Conservation (phyloP, 129 eudicot species). For the Deinandra increscens region DNA sequence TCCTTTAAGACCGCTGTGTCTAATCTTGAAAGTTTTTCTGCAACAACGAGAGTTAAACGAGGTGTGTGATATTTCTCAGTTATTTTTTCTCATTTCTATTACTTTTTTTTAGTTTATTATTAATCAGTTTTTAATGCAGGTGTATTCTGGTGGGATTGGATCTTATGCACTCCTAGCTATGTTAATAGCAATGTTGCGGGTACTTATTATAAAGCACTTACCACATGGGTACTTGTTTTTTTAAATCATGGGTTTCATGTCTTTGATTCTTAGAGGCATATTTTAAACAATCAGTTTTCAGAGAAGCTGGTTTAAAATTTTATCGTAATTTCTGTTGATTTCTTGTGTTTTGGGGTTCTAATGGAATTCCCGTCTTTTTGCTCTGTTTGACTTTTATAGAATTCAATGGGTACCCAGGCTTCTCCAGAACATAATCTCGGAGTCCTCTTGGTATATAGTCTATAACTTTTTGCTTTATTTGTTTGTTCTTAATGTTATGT, state of each 20-base stretch:
- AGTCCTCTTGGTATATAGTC: slow-evolving; percentile 60
- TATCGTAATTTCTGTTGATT: neutral
- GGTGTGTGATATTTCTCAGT: slow-evolving; percentile 37
- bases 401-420: slow-evolving; percentile 45
- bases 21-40: slow-evolving; percentile 84
- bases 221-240: slow-evolving; percentile 30
- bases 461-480: neutral
- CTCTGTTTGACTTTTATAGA: slow-evolving; percentile 36
- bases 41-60: slow-evolving; percentile 95
- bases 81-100: neutral
- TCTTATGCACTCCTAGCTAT: slow-evolving; percentile 91
- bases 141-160: slow-evolving; percentile 96
- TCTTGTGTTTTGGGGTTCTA: neutral
- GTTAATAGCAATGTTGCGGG: slow-evolving; percentile 97
- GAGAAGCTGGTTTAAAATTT: slow-evolving; percentile 1
- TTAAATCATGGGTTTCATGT: slow-evolving; percentile 8
- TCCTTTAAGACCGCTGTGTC: slow-evolving; percentile 79
- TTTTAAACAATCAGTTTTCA: neutral
- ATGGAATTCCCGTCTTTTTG: neutral
- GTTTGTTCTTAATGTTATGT: neutral
- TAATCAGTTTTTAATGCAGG: slow-evolving; percentile 41
- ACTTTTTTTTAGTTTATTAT: neutral
- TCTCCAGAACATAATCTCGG: slow-evolving; percentile 88
- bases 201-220: slow-evolving; percentile 42
- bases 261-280: neutral